Evolutionary conservation across 768 basidiomycete genomes (phyloP), one percentile per base, ranked within the genome.

Genomic region (Strobilomyces confusus): DNA sequence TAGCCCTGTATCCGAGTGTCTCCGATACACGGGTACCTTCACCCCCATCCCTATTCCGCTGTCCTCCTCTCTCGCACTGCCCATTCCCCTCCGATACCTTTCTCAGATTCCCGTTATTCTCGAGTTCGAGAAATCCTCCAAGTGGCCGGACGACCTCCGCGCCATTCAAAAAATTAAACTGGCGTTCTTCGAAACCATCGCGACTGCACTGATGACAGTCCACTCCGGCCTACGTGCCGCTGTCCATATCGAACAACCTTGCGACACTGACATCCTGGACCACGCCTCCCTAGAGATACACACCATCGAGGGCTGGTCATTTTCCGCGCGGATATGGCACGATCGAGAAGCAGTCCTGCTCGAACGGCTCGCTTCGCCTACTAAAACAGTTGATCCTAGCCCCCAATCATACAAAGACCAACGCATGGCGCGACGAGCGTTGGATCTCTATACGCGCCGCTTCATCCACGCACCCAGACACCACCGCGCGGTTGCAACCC

Each of bases 81-180:
- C 86, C 0, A 61, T 71, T 1, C 81, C 81, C 49, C 82, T 88
- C 11, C 80, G 81, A 11, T 88, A 86, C 64, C 65, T 86, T 13
- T 80, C 86, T 0, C 77, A 81, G 3, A 87, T 93, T 58, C 81
- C 88, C 14, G 73, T 93, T 44, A 68, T 93, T 22, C 70, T 98
- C 30, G 89, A 95, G 67, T 97, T 98, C 62, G 95, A 98, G 66
- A 89, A 87, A 56, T 95, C 93, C 0, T 84, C 87, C 0, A 81
- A 82, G 56, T 99, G 97, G 97, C 95, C 97, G 0, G 95, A 98
- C 63, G 93, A 98, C 58, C 78, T 98, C 5, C 78, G 76, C 17
- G 93, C 94, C 0, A 89, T 98, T 44, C 95, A 97, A 68, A 92
- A 92, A 57, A 86, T 93, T 69, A 98, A 98, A 68, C 75, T 95